Base-by-base conservation (phyloP, 2,329 filamentous ascomycete species). In the Talaromyces sp. region DNA sequence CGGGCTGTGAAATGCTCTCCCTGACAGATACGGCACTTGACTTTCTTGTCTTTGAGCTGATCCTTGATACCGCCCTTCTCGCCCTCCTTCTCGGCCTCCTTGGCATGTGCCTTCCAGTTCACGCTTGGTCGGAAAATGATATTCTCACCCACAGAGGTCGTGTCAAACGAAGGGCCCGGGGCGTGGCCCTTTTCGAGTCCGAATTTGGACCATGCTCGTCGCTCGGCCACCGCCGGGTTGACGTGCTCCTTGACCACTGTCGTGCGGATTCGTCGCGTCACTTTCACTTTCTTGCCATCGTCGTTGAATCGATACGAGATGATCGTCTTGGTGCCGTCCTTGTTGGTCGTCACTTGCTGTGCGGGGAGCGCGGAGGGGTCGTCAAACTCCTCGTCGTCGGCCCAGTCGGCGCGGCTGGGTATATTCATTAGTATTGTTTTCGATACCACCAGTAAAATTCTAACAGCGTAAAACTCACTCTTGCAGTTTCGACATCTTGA, bases 1-100 rank as follows among this genome's bases (percentile, higher is more conserved):
- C 94, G 89, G 68, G 93, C 93, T 48, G 94, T 99, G 84, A 97
- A 99, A 86, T 99, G 94, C 83, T 99, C 94, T 74, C 93, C 94
- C 75, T 88, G 90, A 82, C 94, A 99, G 75, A 99, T 97, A 84
- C 94, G 90, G 80, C 94, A 99, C 85, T 97, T 97, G 83, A 99
- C 95, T 83, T 97, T 95, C 86, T 97, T 96, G 82, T 97, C 92
- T 86, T 94, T 96, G 72, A 97, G 84, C 70, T 83, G 80, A 64
- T 84, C 81, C 74, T 85, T 84, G 77, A 87, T 83, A 73, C 81
- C 79, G 73, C 86, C 85, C 79, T 86, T 84, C 80, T 77, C 75
- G 63, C 72, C 76, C 24, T 73, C 75, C 75, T 80, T 79, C 72
- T 80, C 76, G n/a, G 66, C 74, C 70, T 93, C 90, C 75, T 89